phyloP scores from a whole-genome alignment of 2,329 filamentous ascomycete species.

The Cladosporium sp. region DNA sequence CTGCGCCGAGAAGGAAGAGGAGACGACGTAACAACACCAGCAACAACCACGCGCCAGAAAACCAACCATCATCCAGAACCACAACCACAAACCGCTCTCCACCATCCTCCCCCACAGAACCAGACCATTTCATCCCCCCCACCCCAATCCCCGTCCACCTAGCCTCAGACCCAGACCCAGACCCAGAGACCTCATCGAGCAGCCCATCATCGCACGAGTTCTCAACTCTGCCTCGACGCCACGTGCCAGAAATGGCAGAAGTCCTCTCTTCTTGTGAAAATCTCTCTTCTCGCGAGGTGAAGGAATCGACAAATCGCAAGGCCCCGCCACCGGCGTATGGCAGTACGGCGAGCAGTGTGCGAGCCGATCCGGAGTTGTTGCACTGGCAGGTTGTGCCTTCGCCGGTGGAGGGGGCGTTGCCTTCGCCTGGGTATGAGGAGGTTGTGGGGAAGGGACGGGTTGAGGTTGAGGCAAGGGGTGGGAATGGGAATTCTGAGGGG shows the following conservation, averaged over 20 bases:
- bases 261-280: constrained; percentile 1
- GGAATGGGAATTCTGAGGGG: too few relatives aligned
- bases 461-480: not conserved
- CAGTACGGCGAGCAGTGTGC: constrained; percentile 75
- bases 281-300: too few relatives aligned
- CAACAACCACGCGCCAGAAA: not conserved
- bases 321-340: constrained; percentile 76
- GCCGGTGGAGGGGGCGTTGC: constrained; percentile 22
- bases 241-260: constrained; percentile 27
- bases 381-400: constrained; percentile 56
- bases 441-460: not conserved
- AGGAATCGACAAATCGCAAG: too few relatives aligned
- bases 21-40: constrained; percentile 31
- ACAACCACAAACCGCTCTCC: too few relatives aligned
- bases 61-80: too few relatives aligned
- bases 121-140: constrained; percentile 61
- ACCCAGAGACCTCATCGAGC: too few relatives aligned
- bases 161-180: constrained; percentile 59
- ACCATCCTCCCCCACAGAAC: constrained; percentile 38
- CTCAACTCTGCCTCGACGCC: too few relatives aligned
- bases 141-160: constrained; percentile 68
- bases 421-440: constrained; percentile 30
- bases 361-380: constrained; percentile 73
- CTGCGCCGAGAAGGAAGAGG: not conserved
- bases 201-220: too few relatives aligned